Percentiles rank a stretch among this genome's conserved stretches.
These are phyloP conservation scores for Leptographium wingfieldii DNA, from an alignment of 2,329 filamentous ascomycete genomes.

Conservation along the genomic window DNA sequence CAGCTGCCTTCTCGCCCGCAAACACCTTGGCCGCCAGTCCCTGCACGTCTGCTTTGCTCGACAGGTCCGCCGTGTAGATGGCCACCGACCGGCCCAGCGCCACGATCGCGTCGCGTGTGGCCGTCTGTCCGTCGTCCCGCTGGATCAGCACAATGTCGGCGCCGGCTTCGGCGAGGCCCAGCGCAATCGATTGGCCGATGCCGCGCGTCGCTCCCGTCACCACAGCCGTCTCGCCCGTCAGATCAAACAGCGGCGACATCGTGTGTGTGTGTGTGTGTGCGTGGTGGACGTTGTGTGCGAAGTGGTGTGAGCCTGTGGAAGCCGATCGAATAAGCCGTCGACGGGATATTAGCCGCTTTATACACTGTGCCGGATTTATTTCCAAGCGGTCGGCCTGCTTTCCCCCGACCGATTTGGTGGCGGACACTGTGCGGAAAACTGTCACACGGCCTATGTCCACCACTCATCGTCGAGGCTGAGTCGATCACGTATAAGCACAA, in stretches of 20 bases:
- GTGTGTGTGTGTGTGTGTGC: neutral
- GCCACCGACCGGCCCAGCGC: constrained; percentile 51
- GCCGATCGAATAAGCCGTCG: neutral
- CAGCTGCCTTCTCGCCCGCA: constrained; percentile 36
- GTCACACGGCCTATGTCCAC: neutral
- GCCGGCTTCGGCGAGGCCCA: constrained; percentile 46
- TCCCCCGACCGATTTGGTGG: constrained; percentile 5
- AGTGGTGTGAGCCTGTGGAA: neutral
- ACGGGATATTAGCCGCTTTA: neutral
- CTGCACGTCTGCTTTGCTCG: constrained; percentile 46
- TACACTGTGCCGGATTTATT: neutral
- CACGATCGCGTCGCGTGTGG: constrained; percentile 50
- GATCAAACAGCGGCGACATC: constrained; percentile 32
- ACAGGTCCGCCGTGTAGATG: constrained; percentile 60
- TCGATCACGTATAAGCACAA: no score
- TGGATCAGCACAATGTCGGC: constrained; percentile 41
- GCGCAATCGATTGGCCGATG: constrained; percentile 43
- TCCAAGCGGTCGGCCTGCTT: neutral
- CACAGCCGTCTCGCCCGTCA: constrained; percentile 43
- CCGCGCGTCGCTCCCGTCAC: constrained; percentile 45
- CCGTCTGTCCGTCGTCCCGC: constrained; percentile 22
- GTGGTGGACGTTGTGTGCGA: neutral
- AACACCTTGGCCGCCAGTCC: constrained; percentile 47
- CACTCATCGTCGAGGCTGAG: neutral
- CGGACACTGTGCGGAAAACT: neutral